A percentile compares a stretch with the other conserved stretches of the same genome.
Conservation (phyloP, 1,139 yeast genomes). For the Geotrichum armillariae region DNA sequence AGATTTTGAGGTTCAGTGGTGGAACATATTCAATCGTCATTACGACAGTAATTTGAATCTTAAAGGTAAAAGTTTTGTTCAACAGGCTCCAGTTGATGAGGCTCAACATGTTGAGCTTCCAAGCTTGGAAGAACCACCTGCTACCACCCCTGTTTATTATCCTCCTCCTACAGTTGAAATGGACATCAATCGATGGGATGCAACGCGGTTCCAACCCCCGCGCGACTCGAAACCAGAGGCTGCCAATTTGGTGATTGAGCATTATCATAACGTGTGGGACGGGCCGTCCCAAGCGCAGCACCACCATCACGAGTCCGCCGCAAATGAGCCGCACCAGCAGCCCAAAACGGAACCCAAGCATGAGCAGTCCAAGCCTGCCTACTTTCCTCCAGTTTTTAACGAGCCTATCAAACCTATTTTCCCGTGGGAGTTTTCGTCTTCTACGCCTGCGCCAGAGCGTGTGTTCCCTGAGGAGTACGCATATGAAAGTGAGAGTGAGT, state of each 20-base stretch:
- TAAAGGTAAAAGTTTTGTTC: conserved; percentile 1
- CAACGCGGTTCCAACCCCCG: conserved; percentile 45
- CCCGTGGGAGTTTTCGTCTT: conserved; percentile 20
- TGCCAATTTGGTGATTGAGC: conserved; percentile 31
- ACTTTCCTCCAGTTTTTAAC: conserved; percentile 8
- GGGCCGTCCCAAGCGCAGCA: conserved; percentile 16
- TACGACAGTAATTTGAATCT: conserved; percentile 32
- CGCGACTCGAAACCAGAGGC: conserved; percentile 44
- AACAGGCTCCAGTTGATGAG: background rate
- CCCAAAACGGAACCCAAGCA: conserved; percentile 2
- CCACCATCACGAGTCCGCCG: background rate
- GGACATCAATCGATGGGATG: conserved; percentile 44
- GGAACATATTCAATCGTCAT: conserved; percentile 46
- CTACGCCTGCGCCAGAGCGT: conserved; percentile 20
- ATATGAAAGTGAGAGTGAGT: conserved; percentile 6
- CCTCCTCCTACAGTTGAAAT: conserved; percentile 34
- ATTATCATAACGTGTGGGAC: conserved; percentile 36
- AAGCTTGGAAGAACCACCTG: conserved; percentile 3
- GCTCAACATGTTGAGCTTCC: background rate
- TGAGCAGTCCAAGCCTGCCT: background rate
- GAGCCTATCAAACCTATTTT: conserved; percentile 20
- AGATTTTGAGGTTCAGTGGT: conserved; percentile 41
- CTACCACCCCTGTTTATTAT: conserved; percentile 19
- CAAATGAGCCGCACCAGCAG: conserved; percentile 12
- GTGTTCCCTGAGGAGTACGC: conserved; percentile 26